phyloP scores from a whole-genome alignment of 2,329 filamentous ascomycete species.

The Incumbomyces lentus region DNA sequence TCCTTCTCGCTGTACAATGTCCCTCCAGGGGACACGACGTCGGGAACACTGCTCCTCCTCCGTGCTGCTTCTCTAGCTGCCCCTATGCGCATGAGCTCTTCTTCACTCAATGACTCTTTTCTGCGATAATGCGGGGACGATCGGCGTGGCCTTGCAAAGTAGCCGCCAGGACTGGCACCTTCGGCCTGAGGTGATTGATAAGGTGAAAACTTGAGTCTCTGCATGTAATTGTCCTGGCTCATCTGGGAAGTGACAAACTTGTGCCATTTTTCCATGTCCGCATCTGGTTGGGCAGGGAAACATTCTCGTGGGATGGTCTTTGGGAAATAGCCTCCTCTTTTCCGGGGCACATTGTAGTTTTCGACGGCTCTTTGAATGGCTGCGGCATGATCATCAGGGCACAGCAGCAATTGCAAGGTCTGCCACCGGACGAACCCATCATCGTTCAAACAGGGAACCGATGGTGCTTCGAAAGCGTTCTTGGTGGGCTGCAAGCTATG shows the following conservation, averaged over 20 bases:
- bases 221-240: slow-evolving; percentile 47
- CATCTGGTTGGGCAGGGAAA: slow-evolving; percentile 63
- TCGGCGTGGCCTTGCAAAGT: slow-evolving; percentile 12
- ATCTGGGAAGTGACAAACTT: slow-evolving; percentile 62
- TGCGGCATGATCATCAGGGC: slow-evolving; percentile 75
- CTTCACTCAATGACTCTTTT: slow-evolving; percentile 8
- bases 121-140: slow-evolving; percentile 13
- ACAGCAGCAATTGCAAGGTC: slow-evolving; percentile 77
- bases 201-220: slow-evolving; percentile 23
- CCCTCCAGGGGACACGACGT: slow-evolving; percentile 15
- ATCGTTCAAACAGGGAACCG: slow-evolving; percentile 69
- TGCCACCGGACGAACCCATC: slow-evolving; percentile 90
- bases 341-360: slow-evolving; percentile 65
- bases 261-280: slow-evolving; percentile 80
- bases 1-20: slow-evolving; percentile 12
- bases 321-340: slow-evolving; percentile 52
- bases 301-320: slow-evolving; percentile 56
- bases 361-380: slow-evolving; percentile 72
- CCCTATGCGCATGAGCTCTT: slow-evolving; percentile 10
- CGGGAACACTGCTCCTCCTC: slow-evolving; percentile 18
- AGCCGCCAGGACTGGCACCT: slow-evolving; percentile 15
- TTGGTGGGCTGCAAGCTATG: slow-evolving; percentile 68
- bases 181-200: slow-evolving; percentile 25
- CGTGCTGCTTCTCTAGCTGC: slow-evolving; percentile 12
- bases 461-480: slow-evolving; percentile 62